Percentiles rank a stretch among this genome's conserved stretches.
phyloP scores from a whole-genome alignment of 352 stramenopile species.

The Pseudoperonospora humuli region DNA sequence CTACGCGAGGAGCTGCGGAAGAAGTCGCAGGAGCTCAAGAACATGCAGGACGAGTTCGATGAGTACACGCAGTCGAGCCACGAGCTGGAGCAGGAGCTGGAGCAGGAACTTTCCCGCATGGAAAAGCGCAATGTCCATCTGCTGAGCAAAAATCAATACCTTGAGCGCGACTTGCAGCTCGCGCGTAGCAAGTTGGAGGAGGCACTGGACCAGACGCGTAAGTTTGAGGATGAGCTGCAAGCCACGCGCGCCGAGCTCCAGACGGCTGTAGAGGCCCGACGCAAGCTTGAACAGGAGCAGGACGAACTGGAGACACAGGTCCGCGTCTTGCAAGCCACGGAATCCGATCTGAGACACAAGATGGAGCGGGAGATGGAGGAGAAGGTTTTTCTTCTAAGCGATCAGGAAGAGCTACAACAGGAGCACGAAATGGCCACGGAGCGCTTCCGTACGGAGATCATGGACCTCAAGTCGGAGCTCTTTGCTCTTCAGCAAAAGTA shows the following conservation, averaged over 20 bases:
- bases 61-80: constrained; percentile 80
- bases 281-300: constrained; percentile 59
- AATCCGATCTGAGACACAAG: constrained; percentile 68
- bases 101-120: constrained; percentile 61
- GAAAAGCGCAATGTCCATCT: constrained; percentile 47
- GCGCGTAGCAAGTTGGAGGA: constrained; percentile 47
- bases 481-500: constrained; percentile 64
- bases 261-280: constrained; percentile 29
- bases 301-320: constrained; percentile 77
- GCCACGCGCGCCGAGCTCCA: constrained; percentile 38
- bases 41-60: constrained; percentile 69
- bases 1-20: constrained; percentile 43
- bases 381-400: constrained; percentile 76
- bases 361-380: constrained; percentile 84
- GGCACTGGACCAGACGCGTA: constrained; percentile 39
- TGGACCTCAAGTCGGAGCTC: constrained; percentile 82
- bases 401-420: constrained; percentile 75
- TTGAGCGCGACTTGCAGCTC: constrained; percentile 45
- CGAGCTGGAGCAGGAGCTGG: constrained; percentile 67
- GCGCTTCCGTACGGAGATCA: constrained; percentile 73
- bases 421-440: constrained; percentile 74
- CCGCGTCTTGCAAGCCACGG: constrained; percentile 71
- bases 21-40: constrained; percentile 55
- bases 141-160: constrained; percentile 33
- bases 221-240: constrained; percentile 45